Evolutionary conservation across 2,329 filamentous ascomycete species (phyloP), one percentile per base, ranked within the genome.

Genomic region (Mariannaea elegans): DNA sequence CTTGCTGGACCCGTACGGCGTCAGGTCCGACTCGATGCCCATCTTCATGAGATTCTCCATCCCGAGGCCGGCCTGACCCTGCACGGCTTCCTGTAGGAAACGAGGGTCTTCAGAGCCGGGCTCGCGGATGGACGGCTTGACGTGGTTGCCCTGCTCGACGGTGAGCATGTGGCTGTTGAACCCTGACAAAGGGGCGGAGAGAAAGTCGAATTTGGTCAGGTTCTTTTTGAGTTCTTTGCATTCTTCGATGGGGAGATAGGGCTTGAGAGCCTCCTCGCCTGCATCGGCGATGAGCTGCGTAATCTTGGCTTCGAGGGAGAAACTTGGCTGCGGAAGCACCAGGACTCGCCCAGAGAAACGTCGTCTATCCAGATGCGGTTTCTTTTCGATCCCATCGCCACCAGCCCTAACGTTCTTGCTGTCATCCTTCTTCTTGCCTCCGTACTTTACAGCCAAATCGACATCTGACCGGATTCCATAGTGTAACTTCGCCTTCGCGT

Each of bases 321-420:
- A 77, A 44, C 61, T 71, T 1, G 78, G 73, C 63, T 81, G 78
- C 0, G 79, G 79, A 0, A 81, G 67, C 4, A 81, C 71, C 1
- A 80, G 65, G 3, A 74, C 66, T 0, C 78, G 71, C 0, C 79
- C 79, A 1, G 75, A 75, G 0, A 80, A 31, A 1, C 63, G 47
- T 5, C 76, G 71, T 14, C 31, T 48, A 27, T 73, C 71, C 12
- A 7, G 27, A 12, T 7, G 27, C 12, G 12, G 27, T 7, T 12
- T 31, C 12, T 31, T 31, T 31, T 31, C 12, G 27, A n/a, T n/a
- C n/a, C n/a, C n/a, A n/a, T n/a, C n/a, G n/a, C n/a, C n/a, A n/a
- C n/a, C n/a, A n/a, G n/a, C n/a, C n/a, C n/a, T n/a, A n/a, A n/a
- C n/a, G n/a, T n/a, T n/a, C n/a, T n/a, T n/a, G n/a, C n/a, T n/a